Evolutionary conservation across 2,329 filamentous ascomycete species (phyloP), one percentile per base, ranked within the genome.

Genomic region (Verticillium klebahnii): DNA sequence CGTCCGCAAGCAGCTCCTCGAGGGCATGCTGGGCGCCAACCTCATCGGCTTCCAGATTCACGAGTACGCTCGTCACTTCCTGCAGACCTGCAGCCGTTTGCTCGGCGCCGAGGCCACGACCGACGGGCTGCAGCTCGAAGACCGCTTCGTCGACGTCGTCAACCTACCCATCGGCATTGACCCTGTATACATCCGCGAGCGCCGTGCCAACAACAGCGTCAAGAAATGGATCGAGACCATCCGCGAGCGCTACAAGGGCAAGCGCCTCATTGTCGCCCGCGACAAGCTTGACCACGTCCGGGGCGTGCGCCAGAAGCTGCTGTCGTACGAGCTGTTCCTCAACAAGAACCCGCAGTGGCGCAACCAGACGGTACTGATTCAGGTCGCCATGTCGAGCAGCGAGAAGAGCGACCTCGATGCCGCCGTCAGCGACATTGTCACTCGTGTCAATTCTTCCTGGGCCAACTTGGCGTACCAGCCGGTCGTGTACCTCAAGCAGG

Each of bases 231-330:
- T 97, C 57, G 80, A 86, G 57, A 89, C 89, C 29, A 89, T 98
- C 76, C 85, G 88, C 65, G 89, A 96, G 64, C 87, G 91, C 56
- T 98, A 97, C 77, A 85, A 88, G 67, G 92, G 89, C 68, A 97
- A 97, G 81, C 89, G 87, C 69, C 84, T 98, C 61, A 96, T 98
- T 68, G 93, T 97, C 14, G 92, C 92, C 11, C 88, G 94, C 59
- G 94, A 98, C 76, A 97, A 97, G 82, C 86, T 98, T 55, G 94
- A 98, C 74, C 89, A 91, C 67, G 91, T 98, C 61, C 89, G 93
- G 60, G 94, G 95, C 63, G 93, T 98, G 45, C 87, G 93, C 45
- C 94, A 97, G 77, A 98, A 98, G 81, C 84, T 98, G 6, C 81
- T 97, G 31, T 90, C 93, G 1, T 97, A 92, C 70, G 95, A 98